phyloP scores from a whole-genome alignment of 768 basidiomycete genomes.

The Lactarius pseudohatsudake region DNA sequence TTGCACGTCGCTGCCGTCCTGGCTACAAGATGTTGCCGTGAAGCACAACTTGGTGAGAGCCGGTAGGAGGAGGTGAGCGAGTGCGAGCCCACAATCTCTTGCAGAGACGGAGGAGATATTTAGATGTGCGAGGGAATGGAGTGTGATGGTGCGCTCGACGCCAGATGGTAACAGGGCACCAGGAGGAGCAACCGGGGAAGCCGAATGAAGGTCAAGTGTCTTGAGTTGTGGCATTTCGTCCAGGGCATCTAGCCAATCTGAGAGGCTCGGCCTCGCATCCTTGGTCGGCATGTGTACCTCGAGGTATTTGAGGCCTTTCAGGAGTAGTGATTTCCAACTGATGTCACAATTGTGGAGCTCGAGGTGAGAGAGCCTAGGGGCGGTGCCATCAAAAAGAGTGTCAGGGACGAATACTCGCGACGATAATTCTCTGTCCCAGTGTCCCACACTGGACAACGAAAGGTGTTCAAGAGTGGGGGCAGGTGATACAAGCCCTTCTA shows the following conservation, averaged over 20 bases:
- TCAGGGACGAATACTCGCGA: background rate
- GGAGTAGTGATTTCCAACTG: conserved; percentile 8
- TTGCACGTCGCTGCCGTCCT: background rate
- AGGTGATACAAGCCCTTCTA: too few species aligned
- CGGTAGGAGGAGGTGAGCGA: conserved; percentile 3
- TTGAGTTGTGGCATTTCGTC: too few species aligned
- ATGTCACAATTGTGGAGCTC: conserved; percentile 7
- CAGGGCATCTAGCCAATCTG: conserved; percentile 12
- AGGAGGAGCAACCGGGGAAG: background rate
- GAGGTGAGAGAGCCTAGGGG: conserved; percentile 10
- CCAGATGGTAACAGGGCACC: background rate
- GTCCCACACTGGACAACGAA: too few species aligned
- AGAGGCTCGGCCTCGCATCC: background rate
- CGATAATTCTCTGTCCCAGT: background rate
- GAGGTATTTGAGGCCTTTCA: conserved; percentile 3
- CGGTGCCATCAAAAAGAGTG: background rate
- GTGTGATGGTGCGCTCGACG: too few species aligned
- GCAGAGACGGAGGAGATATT: too few species aligned
- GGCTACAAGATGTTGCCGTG: background rate
- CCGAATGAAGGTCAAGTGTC: too few species aligned
- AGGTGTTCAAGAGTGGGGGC: too few species aligned
- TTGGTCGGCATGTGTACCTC: background rate
- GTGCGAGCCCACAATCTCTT: too few species aligned
- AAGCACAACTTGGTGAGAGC: background rate
- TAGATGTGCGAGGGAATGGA: too few species aligned